Evolutionary conservation across 768 basidiomycete species (phyloP).

Genomic region (Boletus barrowsii): DNA sequence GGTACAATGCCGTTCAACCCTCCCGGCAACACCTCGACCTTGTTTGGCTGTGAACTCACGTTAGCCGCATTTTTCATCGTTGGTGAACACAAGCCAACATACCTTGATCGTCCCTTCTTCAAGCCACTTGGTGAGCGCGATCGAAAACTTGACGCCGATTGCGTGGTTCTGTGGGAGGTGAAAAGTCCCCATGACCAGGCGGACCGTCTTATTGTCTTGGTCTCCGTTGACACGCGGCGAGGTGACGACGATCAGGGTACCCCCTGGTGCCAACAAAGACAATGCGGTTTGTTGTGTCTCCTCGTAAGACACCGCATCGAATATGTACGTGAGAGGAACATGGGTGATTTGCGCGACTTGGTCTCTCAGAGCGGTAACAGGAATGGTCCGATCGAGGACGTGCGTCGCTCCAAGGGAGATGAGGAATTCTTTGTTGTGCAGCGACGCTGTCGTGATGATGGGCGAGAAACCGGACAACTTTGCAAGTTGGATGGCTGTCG

Average conservation of each 20-base stretch:
- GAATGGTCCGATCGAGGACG: constrained; percentile 31
- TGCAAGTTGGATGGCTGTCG: constrained; percentile 33
- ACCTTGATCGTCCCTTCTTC: constrained; percentile 19
- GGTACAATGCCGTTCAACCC: constrained; percentile 34
- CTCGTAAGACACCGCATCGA: constrained; percentile 31
- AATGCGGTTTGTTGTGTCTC: constrained; percentile 33
- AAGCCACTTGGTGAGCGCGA: constrained; percentile 14
- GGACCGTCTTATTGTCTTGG: not conserved
- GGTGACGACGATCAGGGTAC: constrained; percentile 20
- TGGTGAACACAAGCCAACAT: not conserved
- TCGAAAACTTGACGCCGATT: constrained; percentile 10
- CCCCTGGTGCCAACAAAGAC: constrained; percentile 30
- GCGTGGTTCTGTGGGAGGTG: constrained; percentile 1
- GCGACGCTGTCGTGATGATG: constrained; percentile 39
- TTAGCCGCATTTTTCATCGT: not conserved
- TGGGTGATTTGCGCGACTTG: constrained; percentile 5
- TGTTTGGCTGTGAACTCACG: constrained; percentile 29
- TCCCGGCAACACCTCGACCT: constrained; percentile 36
- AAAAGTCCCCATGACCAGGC: constrained; percentile 4
- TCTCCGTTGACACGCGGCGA: not conserved
- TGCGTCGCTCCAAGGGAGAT: constrained; percentile 37
- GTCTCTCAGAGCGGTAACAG: constrained; percentile 4
- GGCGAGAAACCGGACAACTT: constrained; percentile 33
- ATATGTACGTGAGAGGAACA: constrained; percentile 8
- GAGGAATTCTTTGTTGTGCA: constrained; percentile 28